Base-by-base conservation (phyloP, 1,284 basidiomycete species). In the Ustilago bromivora region DNA sequence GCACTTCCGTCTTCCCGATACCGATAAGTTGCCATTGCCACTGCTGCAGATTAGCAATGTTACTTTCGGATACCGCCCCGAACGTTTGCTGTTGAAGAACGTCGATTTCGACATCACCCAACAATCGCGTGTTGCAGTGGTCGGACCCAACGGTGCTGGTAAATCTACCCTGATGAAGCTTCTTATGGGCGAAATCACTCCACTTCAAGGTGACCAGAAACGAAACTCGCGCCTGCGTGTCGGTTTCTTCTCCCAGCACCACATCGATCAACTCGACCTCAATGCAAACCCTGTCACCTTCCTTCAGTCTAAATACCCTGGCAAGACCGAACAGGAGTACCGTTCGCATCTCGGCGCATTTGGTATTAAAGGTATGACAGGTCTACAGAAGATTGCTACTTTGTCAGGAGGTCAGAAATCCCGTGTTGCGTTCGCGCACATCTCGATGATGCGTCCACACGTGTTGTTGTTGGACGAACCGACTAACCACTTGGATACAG, bases 381-480 rank as follows among this genome's bases (percentile, higher is more conserved):
- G 95, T 90, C 91, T 96, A n/a, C 93, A 92, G 86, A 87, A 88
- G 86, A 89, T 89, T 60, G 88, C 87, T 0, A 89, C 89, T 11
- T 77, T 89, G 12, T 89, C 88, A 23, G 96, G 95, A 87, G 97
- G 97, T 87, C 97, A 99, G 84, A 99, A 99, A 88, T 94, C 92
- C 70, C 92, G 96, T 83, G 96, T 99, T 8, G 95, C 96, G 0
- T 99, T 99, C 87, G 92, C 96, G 1, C 90, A 93, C n/a, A 88
- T 99, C 49, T 94, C 93, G 49, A 88, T 98, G 82, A 93, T 93
- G 87, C 90, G 91, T 61, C 97, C 96, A 71, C 97, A 99, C 90
- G 88, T 98, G 88, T 93, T 99, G 88, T 95, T 95, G 87, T 89
- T 99, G 87, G 96, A 98, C 88, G 96, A 95, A 91, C 96, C 96